Evolutionary conservation across 1,284 basidiomycete genomes (phyloP), one percentile per base, ranked within the genome.

Genomic region (Paramarasmius palmivorus): DNA sequence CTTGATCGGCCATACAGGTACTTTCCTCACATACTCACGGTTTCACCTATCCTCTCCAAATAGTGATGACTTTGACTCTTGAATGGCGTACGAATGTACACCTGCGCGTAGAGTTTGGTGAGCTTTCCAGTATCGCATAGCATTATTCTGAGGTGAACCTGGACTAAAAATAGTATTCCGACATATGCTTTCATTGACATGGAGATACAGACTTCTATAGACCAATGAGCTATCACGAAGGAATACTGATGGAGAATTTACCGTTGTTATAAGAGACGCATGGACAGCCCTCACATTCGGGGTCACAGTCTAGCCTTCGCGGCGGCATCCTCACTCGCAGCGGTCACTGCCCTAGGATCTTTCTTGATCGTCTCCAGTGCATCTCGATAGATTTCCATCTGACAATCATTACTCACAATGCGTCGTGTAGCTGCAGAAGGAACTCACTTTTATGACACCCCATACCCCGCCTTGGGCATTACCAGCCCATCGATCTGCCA

Each of bases 361-460:
- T 69, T 65, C 40, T 60, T 61, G 14, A 79, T 69, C 5, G 61
- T 64, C 36, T 73, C 65, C 51, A 83, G 61, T 22, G 74, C 73
- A 55, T 79, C 75, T 29, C 66, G 71, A 54, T 81, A 82, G 4
- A 82, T 59, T 59, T 76, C 71, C 39, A 58, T 60, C 75, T 77
- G 56, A 22, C 49, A 12, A 29, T 17, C 22, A 40, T 29, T 22
- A 19, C 23, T 14, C 17, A 50, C 1, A 2, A 40, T 39, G 34
- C 19, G 45, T 14, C 12, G 45, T 40, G 32, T 40, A 52, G 26
- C 35, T n/a, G 42, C 46, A 35, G 20, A 46, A 44, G 14, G 23
- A 36, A 57, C 60, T 22, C 56, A 76, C 78, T 76, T 85, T 88
- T 65, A 88, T 86, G 49, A 83, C 48, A 7, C 87, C 88, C 82